phyloP scores from a whole-genome alignment of 2,329 filamentous ascomycete species.

The Bipolaris bicolor region DNA sequence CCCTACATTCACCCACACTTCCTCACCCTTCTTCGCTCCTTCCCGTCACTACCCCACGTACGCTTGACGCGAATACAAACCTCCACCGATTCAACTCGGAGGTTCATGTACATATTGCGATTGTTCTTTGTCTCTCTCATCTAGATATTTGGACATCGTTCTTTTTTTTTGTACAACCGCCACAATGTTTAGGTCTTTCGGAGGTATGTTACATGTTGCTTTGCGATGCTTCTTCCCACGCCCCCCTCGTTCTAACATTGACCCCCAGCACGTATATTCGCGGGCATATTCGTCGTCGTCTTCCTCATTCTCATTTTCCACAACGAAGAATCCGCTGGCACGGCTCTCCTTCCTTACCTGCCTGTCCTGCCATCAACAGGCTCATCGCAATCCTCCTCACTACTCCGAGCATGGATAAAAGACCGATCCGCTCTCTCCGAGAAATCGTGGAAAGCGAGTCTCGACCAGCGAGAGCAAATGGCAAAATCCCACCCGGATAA shows the following conservation, averaged over 20 bases:
- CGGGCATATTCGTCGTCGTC: slow-evolving; percentile 30
- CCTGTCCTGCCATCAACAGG: slow-evolving; percentile 24
- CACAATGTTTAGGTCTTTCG: slow-evolving; percentile 29
- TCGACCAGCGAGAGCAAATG: slow-evolving; percentile 37
- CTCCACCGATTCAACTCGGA: slow-evolving; percentile 23
- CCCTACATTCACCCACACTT: background rate
- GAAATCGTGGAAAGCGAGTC: slow-evolving; percentile 38
- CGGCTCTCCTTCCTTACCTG: slow-evolving; percentile 32
- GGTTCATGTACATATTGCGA: slow-evolving; percentile 2
- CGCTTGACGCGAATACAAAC: slow-evolving; percentile 5
- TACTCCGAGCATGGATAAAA: slow-evolving; percentile 32
- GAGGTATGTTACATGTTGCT: slow-evolving; percentile 19
- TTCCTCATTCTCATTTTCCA: slow-evolving; percentile 36
- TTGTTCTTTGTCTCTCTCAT: slow-evolving; percentile 3
- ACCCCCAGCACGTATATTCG: slow-evolving; percentile 27
- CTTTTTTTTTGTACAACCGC: background rate
- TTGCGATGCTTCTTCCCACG: background rate
- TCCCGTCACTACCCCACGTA: background rate
- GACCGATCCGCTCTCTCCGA: slow-evolving; percentile 41
- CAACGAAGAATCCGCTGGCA: slow-evolving; percentile 29
- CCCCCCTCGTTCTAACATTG: slow-evolving; percentile 9
- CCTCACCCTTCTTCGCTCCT: background rate
- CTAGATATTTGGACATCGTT: slow-evolving; percentile 2
- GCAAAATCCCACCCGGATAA: slow-evolving; percentile 34
- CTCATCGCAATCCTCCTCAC: slow-evolving; percentile 21